Evolutionary conservation across 331 rosid genomes (phyloP).

Genomic region (Ulmus americana): DNA sequence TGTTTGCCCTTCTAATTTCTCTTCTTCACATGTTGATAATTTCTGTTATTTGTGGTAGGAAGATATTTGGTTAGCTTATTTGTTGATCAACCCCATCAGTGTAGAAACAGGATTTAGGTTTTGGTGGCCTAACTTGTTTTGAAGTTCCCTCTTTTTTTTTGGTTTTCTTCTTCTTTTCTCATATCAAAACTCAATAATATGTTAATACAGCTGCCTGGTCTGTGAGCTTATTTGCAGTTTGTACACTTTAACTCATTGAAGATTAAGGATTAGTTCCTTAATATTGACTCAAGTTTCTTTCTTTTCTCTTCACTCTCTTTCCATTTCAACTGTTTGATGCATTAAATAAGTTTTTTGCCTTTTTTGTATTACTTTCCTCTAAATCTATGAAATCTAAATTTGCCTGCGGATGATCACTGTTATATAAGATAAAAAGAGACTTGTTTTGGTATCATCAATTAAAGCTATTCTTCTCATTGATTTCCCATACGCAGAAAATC

Average conservation of each 20-base stretch:
- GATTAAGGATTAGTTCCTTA: background rate
- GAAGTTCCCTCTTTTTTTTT: conserved; percentile 17
- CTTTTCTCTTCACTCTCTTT: background rate
- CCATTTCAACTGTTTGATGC: background rate
- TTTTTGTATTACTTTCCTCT: background rate
- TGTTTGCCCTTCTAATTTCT: conserved; percentile 24
- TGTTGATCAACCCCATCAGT: background rate
- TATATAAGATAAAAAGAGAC: background rate
- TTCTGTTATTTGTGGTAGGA: conserved; percentile 33
- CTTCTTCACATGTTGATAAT: conserved; percentile 24
- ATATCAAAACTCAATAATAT: conserved; percentile 17
- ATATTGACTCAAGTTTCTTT: background rate
- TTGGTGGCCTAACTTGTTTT: conserved; percentile 38
- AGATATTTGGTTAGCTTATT: conserved; percentile 28
- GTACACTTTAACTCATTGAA: background rate
- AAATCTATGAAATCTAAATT: background rate
- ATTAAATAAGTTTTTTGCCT: background rate
- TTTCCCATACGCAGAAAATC: background rate
- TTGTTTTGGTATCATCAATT: background rate
- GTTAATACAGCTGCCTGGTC: conserved; percentile 9
- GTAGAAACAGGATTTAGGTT: conserved; percentile 35
- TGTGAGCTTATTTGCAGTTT: conserved; percentile 5
- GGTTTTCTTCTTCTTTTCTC: conserved; percentile 13
- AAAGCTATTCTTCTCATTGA: background rate
- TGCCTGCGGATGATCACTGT: background rate